These are phyloP conservation scores for Cavenderia fasciculata DNA, from an alignment of 78 protist genomes.

Conservation along the genomic window DNA sequence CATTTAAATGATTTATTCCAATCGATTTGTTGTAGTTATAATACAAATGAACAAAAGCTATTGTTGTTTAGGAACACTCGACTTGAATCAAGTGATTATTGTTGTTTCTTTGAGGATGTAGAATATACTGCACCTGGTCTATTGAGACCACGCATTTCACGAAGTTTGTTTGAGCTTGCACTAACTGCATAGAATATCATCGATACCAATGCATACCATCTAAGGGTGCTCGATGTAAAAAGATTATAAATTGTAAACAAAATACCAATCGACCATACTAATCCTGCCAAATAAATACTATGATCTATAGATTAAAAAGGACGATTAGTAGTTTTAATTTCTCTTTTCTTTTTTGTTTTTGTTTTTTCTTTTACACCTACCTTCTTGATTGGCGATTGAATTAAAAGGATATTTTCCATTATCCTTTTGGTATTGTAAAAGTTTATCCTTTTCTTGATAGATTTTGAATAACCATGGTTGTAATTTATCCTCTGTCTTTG, in stretches of 20 bases:
- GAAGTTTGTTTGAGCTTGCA: not conserved
- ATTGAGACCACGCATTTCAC: not conserved
- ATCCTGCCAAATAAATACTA: not conserved
- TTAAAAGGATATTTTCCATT: not conserved
- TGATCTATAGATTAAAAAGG: not conserved
- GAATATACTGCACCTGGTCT: too few species aligned
- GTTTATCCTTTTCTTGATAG: slow-evolving; percentile 36
- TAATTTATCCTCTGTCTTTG: slow-evolving; percentile 21
- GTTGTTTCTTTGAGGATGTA: too few species aligned
- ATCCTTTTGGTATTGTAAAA: slow-evolving; percentile 20
- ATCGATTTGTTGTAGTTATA: too few species aligned
- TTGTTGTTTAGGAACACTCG: too few species aligned
- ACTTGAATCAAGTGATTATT: too few species aligned
- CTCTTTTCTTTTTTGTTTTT: not conserved
- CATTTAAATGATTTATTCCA: too few species aligned
- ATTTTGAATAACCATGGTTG: slow-evolving; percentile 47
- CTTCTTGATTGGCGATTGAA: not conserved
- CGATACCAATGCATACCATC: not conserved
- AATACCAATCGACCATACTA: not conserved
- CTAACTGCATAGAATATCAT: not conserved
- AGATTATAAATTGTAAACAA: not conserved
- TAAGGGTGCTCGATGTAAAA: not conserved
- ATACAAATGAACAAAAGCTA: too few species aligned
- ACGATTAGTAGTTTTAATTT: not conserved
- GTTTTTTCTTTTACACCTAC: not conserved